Base-by-base conservation (phyloP, 208 protist species). In the Crithidia thermophila region DNA sequence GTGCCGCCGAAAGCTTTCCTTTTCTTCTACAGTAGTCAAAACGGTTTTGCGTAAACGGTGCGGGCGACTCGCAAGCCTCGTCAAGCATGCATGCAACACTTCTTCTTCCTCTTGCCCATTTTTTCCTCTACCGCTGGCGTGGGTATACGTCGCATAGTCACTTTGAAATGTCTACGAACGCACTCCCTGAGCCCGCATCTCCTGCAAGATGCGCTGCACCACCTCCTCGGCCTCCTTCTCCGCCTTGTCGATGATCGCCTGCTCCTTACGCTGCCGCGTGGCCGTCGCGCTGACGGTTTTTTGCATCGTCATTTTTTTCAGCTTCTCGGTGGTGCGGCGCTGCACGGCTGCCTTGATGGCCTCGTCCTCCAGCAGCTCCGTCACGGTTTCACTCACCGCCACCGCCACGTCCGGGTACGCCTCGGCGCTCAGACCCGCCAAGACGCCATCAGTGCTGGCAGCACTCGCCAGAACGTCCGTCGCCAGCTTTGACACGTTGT, bases 181-280 rank as follows among this genome's bases (percentile, higher is more conserved):
- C 27, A 69, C 55, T 21, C 59, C 52, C 47, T 87, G 72, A 11
- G 82, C 64, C 7, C 68, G 46, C 67, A 95, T 84, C 70, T 95
- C 87, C 46, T 95, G 84, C 63, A 89, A 25, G 31, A 95, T 95
- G 34, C 66, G 73, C 49, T 82, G 62, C 57, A 95, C 87, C 31
- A 95, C 75, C 20, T 79, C 75, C 57, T 91, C 82, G 9, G 87
- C 90, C 62, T 95, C 83, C 36, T 33, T 74, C 67, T 95, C 90
- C 5, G 90, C 90, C 55, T 73, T 72, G 13, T 79, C 80, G 31
- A 95, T 87, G 28, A 95, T 79, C 23, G 47, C 31, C 33, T 81
- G 72, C 60, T 94, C 88, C 40, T 72, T 81, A 21, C 81, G 78
- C 45, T 73, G 60, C 37, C 74, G 68, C 49, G 51, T 70, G 11